Conservation (phyloP, 78 protist species). For the Guillardia theta region DNA sequence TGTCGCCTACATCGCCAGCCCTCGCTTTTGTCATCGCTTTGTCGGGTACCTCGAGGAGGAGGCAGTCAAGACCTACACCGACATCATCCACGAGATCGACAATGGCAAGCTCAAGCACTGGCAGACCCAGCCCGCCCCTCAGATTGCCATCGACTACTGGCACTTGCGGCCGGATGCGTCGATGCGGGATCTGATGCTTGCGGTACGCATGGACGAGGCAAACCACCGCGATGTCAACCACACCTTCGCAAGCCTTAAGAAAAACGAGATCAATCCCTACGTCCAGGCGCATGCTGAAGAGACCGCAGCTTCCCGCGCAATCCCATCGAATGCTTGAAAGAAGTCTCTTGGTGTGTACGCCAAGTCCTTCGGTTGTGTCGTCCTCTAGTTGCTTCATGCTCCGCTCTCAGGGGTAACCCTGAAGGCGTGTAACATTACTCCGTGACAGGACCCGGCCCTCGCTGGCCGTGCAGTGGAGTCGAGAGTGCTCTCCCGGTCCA, state of each 20-base stretch:
- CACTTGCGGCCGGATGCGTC: background rate
- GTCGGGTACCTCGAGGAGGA: slow-evolving; percentile 88
- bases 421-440: no score
- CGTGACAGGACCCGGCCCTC: no score
- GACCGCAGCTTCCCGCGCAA: no score
- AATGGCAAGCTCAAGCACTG: background rate
- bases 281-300: background rate
- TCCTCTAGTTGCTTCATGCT: no score
- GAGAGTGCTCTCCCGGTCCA: no score
- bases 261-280: background rate
- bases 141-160: slow-evolving; percentile 15
- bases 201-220: slow-evolving; percentile 78
- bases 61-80: slow-evolving; percentile 61
- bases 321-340: no score
- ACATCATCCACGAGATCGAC: slow-evolving; percentile 6
- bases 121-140: background rate
- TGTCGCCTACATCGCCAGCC: slow-evolving; percentile 51
- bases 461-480: no score
- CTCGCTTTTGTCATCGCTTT: slow-evolving; percentile 73
- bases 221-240: slow-evolving; percentile 81
- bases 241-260: background rate
- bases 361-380: no score
- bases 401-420: no score
- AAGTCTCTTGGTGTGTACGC: no score
- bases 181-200: background rate